A percentile compares a stretch with the other conserved stretches of the same genome.
These are phyloP conservation scores for Grigorovia humatica DNA, from an alignment of 805 yeast species.

Conservation along the genomic window DNA sequence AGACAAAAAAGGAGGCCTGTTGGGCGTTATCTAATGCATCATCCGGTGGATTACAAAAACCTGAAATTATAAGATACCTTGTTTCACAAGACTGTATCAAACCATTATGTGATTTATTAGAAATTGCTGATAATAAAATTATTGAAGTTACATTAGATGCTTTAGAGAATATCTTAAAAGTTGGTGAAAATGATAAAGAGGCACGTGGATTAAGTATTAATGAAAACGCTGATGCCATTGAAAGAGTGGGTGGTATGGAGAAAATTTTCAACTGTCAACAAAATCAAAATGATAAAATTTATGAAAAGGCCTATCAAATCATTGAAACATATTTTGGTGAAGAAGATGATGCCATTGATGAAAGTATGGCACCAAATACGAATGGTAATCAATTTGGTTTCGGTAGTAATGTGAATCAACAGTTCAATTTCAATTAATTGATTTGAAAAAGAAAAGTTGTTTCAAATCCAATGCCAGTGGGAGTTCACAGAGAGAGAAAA, in stretches of 20 bases:
- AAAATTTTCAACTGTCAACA: slow-evolving; percentile 88
- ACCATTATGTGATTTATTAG: slow-evolving; percentile 87
- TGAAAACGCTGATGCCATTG: slow-evolving; percentile 83
- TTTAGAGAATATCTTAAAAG: slow-evolving; percentile 81
- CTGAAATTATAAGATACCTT: slow-evolving; percentile 87
- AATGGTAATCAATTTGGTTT: slow-evolving; percentile 83
- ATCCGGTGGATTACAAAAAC: slow-evolving; percentile 84
- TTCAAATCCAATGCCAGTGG: too few species aligned
- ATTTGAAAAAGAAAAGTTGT: background rate
- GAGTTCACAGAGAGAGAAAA: too few species aligned
- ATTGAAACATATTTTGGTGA: slow-evolving; percentile 87
- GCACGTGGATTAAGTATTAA: slow-evolving; percentile 57
- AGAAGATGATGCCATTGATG: slow-evolving; percentile 65
- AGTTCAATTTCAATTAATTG: slow-evolving; percentile 22
- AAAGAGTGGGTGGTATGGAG: slow-evolving; percentile 98
- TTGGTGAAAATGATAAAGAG: slow-evolving; percentile 90
- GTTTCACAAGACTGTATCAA: slow-evolving; percentile 94
- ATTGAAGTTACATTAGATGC: slow-evolving; percentile 95
- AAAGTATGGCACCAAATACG: slow-evolving; percentile 65
- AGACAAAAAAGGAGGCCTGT: slow-evolving; percentile 96
- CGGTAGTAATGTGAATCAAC: slow-evolving; percentile 58
- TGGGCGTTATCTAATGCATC: slow-evolving; percentile 99
- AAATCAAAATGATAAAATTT: slow-evolving; percentile 84
- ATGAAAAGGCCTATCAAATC: slow-evolving; percentile 80
- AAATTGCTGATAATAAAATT: slow-evolving; percentile 81